Evolutionary conservation across 257 asterid genomes (phyloP).

Genomic region (Rubia yunnanensis): DNA sequence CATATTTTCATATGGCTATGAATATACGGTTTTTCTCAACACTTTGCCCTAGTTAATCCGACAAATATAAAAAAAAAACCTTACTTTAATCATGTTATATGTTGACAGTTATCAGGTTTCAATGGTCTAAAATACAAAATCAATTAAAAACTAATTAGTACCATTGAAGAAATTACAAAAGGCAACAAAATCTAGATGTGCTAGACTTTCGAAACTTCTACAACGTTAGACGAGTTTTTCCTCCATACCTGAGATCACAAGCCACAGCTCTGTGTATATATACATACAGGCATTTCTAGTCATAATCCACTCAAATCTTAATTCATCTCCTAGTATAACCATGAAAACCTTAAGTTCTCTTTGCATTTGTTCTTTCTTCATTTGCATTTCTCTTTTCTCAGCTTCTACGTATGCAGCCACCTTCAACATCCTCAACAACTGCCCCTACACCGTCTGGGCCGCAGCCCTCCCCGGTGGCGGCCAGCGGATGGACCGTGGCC

Average conservation of each 20-base stretch:
- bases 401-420: slow-evolving; percentile 15
- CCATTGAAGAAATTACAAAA: no score
- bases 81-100: no score
- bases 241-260: no score
- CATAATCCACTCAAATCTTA: not conserved
- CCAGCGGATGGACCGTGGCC: slow-evolving; percentile 15
- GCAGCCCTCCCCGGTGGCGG: slow-evolving; percentile 34
- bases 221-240: not conserved
- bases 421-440: slow-evolving; percentile 22
- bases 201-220: not conserved
- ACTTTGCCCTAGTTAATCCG: no score
- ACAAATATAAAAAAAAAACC: no score
- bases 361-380: slow-evolving; percentile 3
- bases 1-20: no score
- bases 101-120: not conserved
- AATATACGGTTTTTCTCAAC: no score
- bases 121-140: not conserved
- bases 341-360: slow-evolving; percentile 2
- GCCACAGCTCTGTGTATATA: no score
- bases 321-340: not conserved
- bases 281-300: not conserved
- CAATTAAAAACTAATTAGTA: no score
- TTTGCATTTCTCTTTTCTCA: slow-evolving; percentile 4
- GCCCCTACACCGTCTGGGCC: slow-evolving; percentile 35
- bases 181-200: not conserved